Percentiles rank a stretch among this genome's conserved stretches.
These are phyloP conservation scores for Colletotrichum plurivorum DNA, from an alignment of 2,329 filamentous ascomycete genomes.

Conservation along the genomic window DNA sequence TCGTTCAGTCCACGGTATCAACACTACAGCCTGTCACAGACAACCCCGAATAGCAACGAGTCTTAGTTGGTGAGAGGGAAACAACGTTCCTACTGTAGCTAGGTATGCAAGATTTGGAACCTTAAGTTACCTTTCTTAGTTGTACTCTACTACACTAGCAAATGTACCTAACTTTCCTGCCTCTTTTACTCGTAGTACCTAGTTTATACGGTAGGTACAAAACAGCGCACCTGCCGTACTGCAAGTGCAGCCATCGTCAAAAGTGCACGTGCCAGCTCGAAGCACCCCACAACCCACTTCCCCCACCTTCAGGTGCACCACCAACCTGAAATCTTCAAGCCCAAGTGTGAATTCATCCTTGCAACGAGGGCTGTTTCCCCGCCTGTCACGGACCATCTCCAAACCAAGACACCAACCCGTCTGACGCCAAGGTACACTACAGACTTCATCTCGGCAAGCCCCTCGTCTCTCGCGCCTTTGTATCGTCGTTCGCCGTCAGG, in stretches of 20 bases:
- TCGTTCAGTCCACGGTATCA: too few species aligned
- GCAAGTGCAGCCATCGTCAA: background rate
- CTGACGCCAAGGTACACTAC: background rate
- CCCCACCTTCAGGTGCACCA: background rate
- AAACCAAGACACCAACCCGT: background rate
- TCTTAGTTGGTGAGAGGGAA: too few species aligned
- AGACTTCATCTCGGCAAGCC: background rate
- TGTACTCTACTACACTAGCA: too few species aligned
- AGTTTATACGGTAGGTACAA: background rate
- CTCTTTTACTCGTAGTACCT: background rate
- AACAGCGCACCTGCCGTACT: background rate
- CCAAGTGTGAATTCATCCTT: background rate
- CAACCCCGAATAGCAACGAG: too few species aligned
- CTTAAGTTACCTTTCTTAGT: too few species aligned
- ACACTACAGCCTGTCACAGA: too few species aligned
- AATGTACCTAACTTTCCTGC: too few species aligned
- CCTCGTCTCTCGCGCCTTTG: too few species aligned
- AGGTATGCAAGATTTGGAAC: too few species aligned
- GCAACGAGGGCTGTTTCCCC: background rate
- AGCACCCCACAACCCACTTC: constrained; percentile 7
- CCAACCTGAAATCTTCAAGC: constrained; percentile 16
- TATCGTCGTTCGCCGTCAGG: too few species aligned
- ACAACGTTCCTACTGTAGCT: too few species aligned
- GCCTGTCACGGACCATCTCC: constrained; percentile 4
- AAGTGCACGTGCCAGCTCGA: background rate